These are phyloP conservation scores for Akebia trifoliata DNA, from an alignment of 164 flowering plant species.

Conservation along the genomic window DNA sequence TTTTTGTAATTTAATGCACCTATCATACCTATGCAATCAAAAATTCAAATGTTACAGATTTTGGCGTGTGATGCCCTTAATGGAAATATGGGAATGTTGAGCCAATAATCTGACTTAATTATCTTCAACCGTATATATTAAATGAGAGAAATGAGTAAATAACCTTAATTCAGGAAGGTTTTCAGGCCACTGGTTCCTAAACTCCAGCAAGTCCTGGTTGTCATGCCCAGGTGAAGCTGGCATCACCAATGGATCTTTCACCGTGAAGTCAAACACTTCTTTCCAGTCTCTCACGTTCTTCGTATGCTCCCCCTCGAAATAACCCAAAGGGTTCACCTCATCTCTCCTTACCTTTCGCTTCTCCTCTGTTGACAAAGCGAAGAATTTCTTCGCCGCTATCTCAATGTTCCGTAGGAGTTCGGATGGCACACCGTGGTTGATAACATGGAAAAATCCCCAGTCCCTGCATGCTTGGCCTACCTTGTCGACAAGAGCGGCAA, in stretches of 20 bases:
- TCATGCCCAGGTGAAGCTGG: slow-evolving; percentile 35
- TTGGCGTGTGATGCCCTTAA: too few species aligned
- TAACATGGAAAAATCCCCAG: slow-evolving; percentile 81
- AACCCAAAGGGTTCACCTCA: slow-evolving; percentile 46
- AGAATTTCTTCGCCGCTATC: slow-evolving; percentile 35
- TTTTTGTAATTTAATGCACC: too few species aligned
- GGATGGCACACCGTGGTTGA: slow-evolving; percentile 59
- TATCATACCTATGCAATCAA: too few species aligned
- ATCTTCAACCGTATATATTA: too few species aligned
- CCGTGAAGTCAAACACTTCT: slow-evolving; percentile 54
- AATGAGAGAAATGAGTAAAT: neutral
- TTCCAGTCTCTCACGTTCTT: slow-evolving; percentile 85
- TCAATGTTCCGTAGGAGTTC: slow-evolving; percentile 23
- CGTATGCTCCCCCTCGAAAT: slow-evolving; percentile 57
- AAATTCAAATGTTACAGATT: too few species aligned
- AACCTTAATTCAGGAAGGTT: slow-evolving; percentile 21
- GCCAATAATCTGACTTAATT: too few species aligned
- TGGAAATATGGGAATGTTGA: too few species aligned
- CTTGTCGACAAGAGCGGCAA: slow-evolving; percentile 20
- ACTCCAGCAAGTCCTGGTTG: slow-evolving; percentile 19
- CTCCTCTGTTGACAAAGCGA: slow-evolving; percentile 40
- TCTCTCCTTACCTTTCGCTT: slow-evolving; percentile 45
- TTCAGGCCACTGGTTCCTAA: slow-evolving; percentile 44
- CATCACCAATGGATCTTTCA: slow-evolving; percentile 26
- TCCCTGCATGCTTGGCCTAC: slow-evolving; percentile 42